Percentiles rank a stretch among this genome's conserved stretches.
Evolutionary conservation across 2,329 filamentous ascomycete genomes (phyloP).

Genomic region (Phialophora expanda): DNA sequence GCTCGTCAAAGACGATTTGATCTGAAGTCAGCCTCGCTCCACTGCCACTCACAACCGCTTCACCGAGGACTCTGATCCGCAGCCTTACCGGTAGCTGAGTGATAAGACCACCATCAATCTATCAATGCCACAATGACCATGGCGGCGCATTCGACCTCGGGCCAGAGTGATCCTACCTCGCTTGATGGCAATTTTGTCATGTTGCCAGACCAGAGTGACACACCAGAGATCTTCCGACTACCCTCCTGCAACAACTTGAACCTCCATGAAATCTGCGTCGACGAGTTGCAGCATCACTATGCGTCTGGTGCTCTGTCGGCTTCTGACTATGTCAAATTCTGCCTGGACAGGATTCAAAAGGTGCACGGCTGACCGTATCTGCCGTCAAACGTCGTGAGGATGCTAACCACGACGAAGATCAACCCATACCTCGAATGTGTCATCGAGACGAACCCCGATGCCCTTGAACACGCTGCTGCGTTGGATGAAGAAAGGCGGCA

Average conservation of each 20-base stretch:
- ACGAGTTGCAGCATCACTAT: conserved; percentile 37
- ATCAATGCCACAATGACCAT: background rate
- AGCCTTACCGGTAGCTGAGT: background rate
- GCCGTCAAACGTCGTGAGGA: background rate
- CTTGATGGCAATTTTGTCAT: conserved; percentile 19
- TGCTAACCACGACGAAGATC: conserved; percentile 12
- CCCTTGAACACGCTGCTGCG: conserved; percentile 33
- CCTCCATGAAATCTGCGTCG: conserved; percentile 37
- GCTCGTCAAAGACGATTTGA: background rate
- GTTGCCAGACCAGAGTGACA: conserved; percentile 22
- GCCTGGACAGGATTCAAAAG: conserved; percentile 37
- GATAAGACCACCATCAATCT: background rate
- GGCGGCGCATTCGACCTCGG: too few relatives aligned
- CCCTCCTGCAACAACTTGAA: conserved; percentile 30
- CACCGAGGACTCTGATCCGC: background rate
- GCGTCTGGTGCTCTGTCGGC: conserved; percentile 32
- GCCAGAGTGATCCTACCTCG: background rate
- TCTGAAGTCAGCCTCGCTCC: background rate
- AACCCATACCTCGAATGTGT: conserved; percentile 41
- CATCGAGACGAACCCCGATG: conserved; percentile 42
- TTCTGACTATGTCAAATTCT: conserved; percentile 35
- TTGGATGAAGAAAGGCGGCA: conserved; percentile 41
- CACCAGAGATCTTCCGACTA: conserved; percentile 36
- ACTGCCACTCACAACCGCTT: background rate
- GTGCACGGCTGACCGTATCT: conserved; percentile 18